phyloP scores from a whole-genome alignment of 2,329 filamentous ascomycete species.

The Neopestalotiopsis sp. region DNA sequence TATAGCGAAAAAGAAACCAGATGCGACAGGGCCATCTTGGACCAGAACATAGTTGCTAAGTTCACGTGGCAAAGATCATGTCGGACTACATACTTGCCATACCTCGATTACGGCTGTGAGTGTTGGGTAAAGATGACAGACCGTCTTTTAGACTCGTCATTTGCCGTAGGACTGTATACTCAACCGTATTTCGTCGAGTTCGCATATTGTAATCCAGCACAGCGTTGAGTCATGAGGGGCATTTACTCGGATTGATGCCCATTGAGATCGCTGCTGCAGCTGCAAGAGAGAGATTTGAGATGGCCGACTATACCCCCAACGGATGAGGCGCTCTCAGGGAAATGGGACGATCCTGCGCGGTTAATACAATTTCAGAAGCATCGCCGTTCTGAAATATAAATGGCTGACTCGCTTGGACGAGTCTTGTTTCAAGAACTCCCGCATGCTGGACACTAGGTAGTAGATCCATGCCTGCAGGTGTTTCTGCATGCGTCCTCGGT shows the following conservation, averaged over 20 bases:
- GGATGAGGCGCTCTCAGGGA: neutral
- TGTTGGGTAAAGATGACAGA: neutral
- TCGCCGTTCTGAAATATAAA: slow-evolving; percentile 3
- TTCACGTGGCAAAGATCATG: neutral
- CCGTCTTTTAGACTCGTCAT: neutral
- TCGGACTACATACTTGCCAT: neutral
- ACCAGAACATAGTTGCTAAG: neutral
- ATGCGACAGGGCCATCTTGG: neutral
- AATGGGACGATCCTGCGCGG: neutral
- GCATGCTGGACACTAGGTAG: neutral
- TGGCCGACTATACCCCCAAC: neutral
- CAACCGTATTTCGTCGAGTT: neutral
- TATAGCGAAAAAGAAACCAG: neutral
- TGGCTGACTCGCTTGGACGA: neutral
- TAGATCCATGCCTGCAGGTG: neutral
- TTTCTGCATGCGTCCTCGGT: slow-evolving; percentile 3
- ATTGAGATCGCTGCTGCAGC: slow-evolving; percentile 1
- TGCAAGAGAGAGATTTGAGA: neutral
- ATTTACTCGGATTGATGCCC: neutral
- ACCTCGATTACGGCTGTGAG: neutral
- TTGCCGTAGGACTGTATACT: neutral
- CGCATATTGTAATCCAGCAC: neutral
- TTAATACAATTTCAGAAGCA: neutral
- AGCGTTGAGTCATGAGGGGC: neutral
- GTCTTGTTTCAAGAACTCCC: neutral